Percentiles rank a stretch among this genome's conserved stretches.
Conservation (phyloP, 805 yeast species). For the Zygosaccharomyces lentus region DNA sequence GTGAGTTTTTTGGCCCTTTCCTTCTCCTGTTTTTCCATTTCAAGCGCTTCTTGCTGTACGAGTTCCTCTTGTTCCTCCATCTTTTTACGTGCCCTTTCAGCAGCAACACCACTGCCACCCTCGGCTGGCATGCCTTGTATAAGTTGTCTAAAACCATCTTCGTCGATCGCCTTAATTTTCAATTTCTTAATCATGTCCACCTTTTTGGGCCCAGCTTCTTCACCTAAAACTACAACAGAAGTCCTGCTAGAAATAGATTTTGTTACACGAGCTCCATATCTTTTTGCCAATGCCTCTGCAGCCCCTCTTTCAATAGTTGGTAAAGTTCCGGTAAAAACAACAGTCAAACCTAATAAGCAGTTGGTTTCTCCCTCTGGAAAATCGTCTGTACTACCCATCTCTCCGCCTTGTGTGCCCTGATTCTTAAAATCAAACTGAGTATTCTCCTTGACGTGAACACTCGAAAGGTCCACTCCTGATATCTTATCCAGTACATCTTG, state of each 20-base stretch:
- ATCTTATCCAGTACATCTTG: constrained; percentile 47
- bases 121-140: constrained; percentile 79
- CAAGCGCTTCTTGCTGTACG: constrained; percentile 50
- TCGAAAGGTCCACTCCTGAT: constrained; percentile 68
- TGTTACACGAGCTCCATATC: constrained; percentile 88
- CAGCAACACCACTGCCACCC: constrained; percentile 84
- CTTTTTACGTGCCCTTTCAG: constrained; percentile 66
- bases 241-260: constrained; percentile 83
- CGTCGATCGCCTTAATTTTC: constrained; percentile 75
- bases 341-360: constrained; percentile 82
- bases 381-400: constrained; percentile 30
- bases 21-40: constrained; percentile 44
- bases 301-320: constrained; percentile 75
- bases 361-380: constrained; percentile 81
- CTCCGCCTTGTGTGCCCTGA: constrained; percentile 33
- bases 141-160: constrained; percentile 77
- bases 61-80: constrained; percentile 61
- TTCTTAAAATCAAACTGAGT: constrained; percentile 57
- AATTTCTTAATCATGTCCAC: constrained; percentile 70
- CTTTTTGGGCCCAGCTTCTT: constrained; percentile 96
- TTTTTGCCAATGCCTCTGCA: constrained; percentile 71
- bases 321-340: constrained; percentile 88
- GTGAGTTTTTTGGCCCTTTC: constrained; percentile 29
- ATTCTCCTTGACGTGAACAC: constrained; percentile 44
- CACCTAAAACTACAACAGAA: constrained; percentile 84